Evolutionary conservation across 352 stramenopile species (phyloP), one percentile per base, ranked within the genome.

Genomic region (Pythium brassicae): DNA sequence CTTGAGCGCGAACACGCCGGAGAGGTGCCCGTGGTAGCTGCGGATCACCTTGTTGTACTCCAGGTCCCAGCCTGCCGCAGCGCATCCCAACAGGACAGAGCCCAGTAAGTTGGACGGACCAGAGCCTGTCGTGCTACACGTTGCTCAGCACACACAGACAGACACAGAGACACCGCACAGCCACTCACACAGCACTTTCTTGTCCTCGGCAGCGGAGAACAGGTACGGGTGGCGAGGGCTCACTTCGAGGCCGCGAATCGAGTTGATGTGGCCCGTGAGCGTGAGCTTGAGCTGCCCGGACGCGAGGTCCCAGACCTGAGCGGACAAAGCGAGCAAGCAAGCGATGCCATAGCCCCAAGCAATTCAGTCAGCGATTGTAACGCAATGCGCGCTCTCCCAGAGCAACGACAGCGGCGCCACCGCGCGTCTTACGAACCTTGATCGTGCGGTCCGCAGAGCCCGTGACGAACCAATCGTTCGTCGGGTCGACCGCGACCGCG

Each of bases 11-110:
- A 99, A 99, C 10, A 99, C 96, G 14, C 97, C 97, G 23, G 80
- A 97, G n/a, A 99, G 75, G 66, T 99, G 97, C n/a, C 97, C 97
- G 69, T 99, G 97, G 78, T 99, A 99, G 78, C 98, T 98, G 10
- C 97, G 87, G 57, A 99, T 98, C 29, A 99, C 96, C 72, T 99
- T 98, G 75, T 99, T 99, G 64, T 97, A 98, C 83, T 99, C 97
- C 50, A 99, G 77, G 74, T 99, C 97, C 97, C 97, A 99, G 75
- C 94, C 72, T 79, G 53, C n/a, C 12, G 22, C 15, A 37, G 42
- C 3, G n/a, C n/a, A n/a, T n/a, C n/a, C n/a, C n/a, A n/a, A n/a
- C n/a, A n/a, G n/a, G n/a, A n/a, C n/a, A n/a, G n/a, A n/a, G n/a
- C n/a, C n/a, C n/a, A n/a, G n/a, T n/a, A n/a, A n/a, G n/a, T n/a